Conservation (phyloP, 305 asterid species). For the Fraxinus platypoda region DNA sequence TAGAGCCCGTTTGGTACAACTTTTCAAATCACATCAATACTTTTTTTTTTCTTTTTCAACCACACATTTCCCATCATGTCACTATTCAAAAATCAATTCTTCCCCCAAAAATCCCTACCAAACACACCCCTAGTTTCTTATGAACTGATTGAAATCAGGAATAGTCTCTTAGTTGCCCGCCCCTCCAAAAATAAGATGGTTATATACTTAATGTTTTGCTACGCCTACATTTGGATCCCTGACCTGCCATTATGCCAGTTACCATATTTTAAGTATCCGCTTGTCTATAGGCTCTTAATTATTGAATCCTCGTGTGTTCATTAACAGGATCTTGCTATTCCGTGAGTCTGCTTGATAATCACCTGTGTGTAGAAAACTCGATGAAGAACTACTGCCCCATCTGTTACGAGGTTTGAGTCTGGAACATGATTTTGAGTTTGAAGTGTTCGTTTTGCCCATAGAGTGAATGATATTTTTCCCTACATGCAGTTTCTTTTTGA, state of each 20-base stretch:
- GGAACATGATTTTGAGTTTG: conserved; percentile 1
- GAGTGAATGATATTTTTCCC: conserved; percentile 18
- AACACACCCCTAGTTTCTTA: neutral
- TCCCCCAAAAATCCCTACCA: no score
- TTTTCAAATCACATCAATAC: no score
- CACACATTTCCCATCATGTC: no score
- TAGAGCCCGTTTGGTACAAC: no score
- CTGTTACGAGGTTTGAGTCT: conserved; percentile 76
- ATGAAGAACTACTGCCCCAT: conserved; percentile 94
- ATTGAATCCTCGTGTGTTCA: conserved; percentile 2
- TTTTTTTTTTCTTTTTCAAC: no score
- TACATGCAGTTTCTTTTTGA: conserved; percentile 80
- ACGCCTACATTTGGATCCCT: neutral
- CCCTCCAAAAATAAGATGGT: neutral
- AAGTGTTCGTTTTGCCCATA: conserved; percentile 11
- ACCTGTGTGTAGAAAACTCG: conserved; percentile 78
- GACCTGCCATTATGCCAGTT: neutral
- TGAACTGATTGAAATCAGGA: neutral
- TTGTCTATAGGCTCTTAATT: conserved; percentile 4
- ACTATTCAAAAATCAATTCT: no score
- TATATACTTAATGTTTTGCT: neutral
- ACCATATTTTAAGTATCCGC: neutral
- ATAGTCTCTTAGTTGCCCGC: neutral
- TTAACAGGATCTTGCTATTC: conserved; percentile 86
- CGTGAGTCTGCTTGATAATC: conserved; percentile 59